Conservation (phyloP, 805 yeast species). For the Yarrowia hollandica region DNA sequence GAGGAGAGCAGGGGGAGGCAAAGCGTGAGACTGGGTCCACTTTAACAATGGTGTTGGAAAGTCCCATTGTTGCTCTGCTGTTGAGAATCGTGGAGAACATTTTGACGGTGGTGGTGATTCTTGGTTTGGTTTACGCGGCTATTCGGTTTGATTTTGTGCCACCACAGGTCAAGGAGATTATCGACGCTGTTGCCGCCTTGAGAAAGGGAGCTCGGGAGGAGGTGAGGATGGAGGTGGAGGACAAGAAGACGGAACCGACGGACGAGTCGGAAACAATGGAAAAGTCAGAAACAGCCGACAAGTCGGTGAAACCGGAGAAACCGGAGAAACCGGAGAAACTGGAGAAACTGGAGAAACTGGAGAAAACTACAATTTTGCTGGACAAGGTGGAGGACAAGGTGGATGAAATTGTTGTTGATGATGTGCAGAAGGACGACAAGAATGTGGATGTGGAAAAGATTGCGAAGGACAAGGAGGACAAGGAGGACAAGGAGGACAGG, state of each 20-base stretch:
- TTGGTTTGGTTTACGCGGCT: slow-evolving; percentile 37
- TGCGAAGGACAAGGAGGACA: background rate
- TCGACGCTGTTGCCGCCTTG: slow-evolving; percentile 31
- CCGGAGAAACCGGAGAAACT: background rate
- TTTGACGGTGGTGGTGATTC: slow-evolving; percentile 42
- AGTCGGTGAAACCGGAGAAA: background rate
- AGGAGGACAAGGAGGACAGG: background rate
- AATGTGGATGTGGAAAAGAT: background rate
- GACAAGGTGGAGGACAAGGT: background rate
- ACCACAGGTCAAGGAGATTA: slow-evolving; percentile 34
- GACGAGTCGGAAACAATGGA: no score
- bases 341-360: background rate
- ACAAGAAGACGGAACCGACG: background rate
- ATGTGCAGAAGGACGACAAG: background rate
- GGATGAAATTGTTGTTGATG: background rate
- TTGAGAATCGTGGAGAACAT: slow-evolving; percentile 45
- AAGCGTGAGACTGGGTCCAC: background rate
- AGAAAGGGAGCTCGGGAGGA: background rate
- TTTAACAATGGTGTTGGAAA: background rate
- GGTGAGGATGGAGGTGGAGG: background rate
- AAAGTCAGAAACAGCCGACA: no score
- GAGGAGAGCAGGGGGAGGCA: background rate
- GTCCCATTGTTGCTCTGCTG: background rate
- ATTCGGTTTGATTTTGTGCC: slow-evolving; percentile 35
- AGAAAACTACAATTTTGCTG: background rate